A percentile compares a stretch with the other conserved stretches of the same genome.
Evolutionary conservation across 805 yeast species (phyloP).

Genomic region (Starmerella scarabaei): DNA sequence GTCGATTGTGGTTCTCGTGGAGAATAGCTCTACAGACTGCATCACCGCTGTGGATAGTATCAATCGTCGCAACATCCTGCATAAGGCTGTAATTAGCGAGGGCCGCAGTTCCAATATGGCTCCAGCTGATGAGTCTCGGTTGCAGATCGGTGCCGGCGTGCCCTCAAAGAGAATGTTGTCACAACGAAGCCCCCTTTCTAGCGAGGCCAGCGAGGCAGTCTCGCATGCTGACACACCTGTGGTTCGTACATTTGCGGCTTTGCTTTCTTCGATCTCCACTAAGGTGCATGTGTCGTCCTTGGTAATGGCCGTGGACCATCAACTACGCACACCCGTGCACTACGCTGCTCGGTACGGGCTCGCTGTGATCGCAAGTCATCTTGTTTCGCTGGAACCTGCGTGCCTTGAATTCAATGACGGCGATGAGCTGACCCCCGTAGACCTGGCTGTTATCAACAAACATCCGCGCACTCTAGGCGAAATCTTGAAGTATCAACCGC

Average conservation of each 20-base stretch:
- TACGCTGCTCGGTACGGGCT: constrained; percentile 82
- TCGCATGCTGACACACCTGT: not conserved
- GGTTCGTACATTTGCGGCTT: not conserved
- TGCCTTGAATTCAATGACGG: constrained; percentile 37
- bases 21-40: constrained; percentile 5
- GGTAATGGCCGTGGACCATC: constrained; percentile 56
- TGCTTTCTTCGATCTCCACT: not conserved
- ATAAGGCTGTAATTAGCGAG: constrained; percentile 63
- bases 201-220: not conserved
- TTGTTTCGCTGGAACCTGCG: constrained; percentile 32
- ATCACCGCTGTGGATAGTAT: constrained; percentile 53
- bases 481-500: constrained; percentile 33
- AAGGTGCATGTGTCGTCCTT: not conserved
- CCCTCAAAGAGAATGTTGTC: not conserved
- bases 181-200: not conserved
- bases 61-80: constrained; percentile 72
- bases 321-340: constrained; percentile 75
- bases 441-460: constrained; percentile 65
- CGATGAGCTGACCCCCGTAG: constrained; percentile 69
- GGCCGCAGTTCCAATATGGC: constrained; percentile 41
- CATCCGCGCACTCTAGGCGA: constrained; percentile 65
- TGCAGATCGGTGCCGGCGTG: constrained; percentile 10
- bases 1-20: constrained; percentile 40
- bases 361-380: constrained; percentile 43
- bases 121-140: constrained; percentile 5